Conservation (phyloP, 441 rosid species). For the Populus hybrid region DNA sequence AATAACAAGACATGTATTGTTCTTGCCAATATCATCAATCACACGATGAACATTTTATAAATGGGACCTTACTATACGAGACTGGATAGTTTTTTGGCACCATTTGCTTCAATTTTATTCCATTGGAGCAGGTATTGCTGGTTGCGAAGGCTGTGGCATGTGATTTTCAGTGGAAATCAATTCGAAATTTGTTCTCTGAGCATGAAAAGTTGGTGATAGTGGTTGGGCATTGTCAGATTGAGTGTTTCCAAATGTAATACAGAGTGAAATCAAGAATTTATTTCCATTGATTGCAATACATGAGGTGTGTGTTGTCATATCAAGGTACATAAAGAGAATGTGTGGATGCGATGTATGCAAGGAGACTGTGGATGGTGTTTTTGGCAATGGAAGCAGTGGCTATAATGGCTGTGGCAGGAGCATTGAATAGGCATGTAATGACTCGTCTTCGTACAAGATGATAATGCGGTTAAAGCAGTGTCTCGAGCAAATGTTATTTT, state of each 20-base stretch:
- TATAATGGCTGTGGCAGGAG: not conserved
- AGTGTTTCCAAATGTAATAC: not conserved
- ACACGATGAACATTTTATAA: not conserved
- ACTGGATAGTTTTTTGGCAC: not conserved
- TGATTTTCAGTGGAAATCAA: no score
- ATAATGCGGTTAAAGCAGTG: no score
- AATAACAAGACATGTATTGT: not conserved
- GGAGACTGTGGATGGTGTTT: not conserved
- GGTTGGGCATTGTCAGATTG: no score
- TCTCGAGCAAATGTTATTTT: no score
- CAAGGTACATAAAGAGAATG: not conserved
- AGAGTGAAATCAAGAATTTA: not conserved
- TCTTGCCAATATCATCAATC: slow-evolving; percentile 1
- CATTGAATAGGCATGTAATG: not conserved
- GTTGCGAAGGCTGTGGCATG: not conserved
- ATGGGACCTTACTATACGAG: slow-evolving; percentile 11
- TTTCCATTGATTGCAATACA: not conserved
- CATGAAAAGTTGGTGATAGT: not conserved
- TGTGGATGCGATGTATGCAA: not conserved
- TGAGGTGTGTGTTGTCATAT: slow-evolving; percentile 1
- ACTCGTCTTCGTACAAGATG: no score
- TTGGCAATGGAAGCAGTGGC: not conserved
- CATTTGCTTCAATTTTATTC: slow-evolving; percentile 5
- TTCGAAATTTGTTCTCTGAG: no score
- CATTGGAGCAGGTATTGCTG: not conserved